Base-by-base conservation (phyloP, 305 asterid species). In the Withania somnifera region DNA sequence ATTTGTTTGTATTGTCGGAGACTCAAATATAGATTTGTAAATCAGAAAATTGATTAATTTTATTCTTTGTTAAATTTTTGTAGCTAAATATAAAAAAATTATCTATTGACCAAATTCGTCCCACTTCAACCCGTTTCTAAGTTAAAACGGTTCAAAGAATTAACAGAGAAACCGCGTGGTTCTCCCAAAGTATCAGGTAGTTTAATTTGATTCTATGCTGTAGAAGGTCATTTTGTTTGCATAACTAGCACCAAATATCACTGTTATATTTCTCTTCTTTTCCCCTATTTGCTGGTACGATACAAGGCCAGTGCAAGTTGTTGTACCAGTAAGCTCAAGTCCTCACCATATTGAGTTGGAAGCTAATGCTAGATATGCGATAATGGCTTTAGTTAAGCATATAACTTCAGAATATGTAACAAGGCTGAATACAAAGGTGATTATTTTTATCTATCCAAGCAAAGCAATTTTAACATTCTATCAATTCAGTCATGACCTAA, bases 301-400 rank as follows among this genome's bases (percentile, higher is more conserved):
- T 84, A 84, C 95, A 38, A 88, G 85, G 88, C 90, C 92, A 26
- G 85, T 83, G 81, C 91, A 92, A 90, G 91, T 90, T 52, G 89
- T 87, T 9, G 93, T 93, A 42, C 97, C 95, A 11, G 75, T 93
- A 77, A 88, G 92, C 86, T 90, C 94, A 79, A 94, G 97, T 82
- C 93, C 90, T 85, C 97, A 94, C 88, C 98, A 94, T 80, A 85
- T 93, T 63, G 98, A 92, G 87, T 60, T 83, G 15, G 97, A 94
- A 87, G 84, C 91, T 11, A 91, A 92, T 84, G 92, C 92, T 63
- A 91, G 86, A 77, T 91, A 91, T 83, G 97, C 95, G 77, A 82
- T 94, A 66, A 93, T 94, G 83, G 91, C 97, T 60, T 83, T 92
- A 58, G 94, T 92, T 67, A 93, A 94, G 88, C 90, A 92, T 69